These are phyloP conservation scores for Fusarium acutatum DNA, from an alignment of 2,329 filamentous ascomycete genomes.

Conservation along the genomic window DNA sequence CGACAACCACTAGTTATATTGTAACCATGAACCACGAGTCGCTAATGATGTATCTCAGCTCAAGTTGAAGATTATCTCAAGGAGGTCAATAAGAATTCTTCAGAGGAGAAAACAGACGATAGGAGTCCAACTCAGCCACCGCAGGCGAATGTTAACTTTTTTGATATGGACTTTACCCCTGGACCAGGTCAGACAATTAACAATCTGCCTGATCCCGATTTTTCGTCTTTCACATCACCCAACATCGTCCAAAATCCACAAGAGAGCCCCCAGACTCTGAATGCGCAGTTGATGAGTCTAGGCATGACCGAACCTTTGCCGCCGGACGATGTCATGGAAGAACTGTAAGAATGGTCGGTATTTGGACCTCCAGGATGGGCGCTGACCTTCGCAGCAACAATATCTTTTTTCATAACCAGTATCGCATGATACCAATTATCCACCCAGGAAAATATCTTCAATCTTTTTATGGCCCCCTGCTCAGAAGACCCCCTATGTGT, in stretches of 20 bases:
- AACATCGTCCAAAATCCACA: constrained; percentile 12
- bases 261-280: constrained; percentile 12
- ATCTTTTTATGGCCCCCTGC: constrained; percentile 74
- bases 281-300: constrained; percentile 71
- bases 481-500: constrained; percentile 82
- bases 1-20: constrained; percentile 22
- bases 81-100: constrained; percentile 60
- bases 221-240: constrained; percentile 27
- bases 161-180: constrained; percentile 10
- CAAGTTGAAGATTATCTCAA: constrained; percentile 85
- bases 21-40: not conserved
- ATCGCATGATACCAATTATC: constrained; percentile 78
- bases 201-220: constrained; percentile 3
- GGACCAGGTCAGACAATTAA: not conserved
- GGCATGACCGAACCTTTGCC: constrained; percentile 86
- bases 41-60: constrained; percentile 54
- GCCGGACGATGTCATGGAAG: constrained; percentile 79
- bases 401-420: constrained; percentile 79
- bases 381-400: constrained; percentile 62
- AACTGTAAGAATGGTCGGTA: constrained; percentile 66
- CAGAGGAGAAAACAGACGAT: constrained; percentile 38
- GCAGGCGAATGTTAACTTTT: constrained; percentile 17
- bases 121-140: constrained; percentile 34
- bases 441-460: constrained; percentile 80
- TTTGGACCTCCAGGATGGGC: not conserved